phyloP scores from a whole-genome alignment of 2,329 filamentous ascomycete species.

The Myriosclerotinia duriaeana region DNA sequence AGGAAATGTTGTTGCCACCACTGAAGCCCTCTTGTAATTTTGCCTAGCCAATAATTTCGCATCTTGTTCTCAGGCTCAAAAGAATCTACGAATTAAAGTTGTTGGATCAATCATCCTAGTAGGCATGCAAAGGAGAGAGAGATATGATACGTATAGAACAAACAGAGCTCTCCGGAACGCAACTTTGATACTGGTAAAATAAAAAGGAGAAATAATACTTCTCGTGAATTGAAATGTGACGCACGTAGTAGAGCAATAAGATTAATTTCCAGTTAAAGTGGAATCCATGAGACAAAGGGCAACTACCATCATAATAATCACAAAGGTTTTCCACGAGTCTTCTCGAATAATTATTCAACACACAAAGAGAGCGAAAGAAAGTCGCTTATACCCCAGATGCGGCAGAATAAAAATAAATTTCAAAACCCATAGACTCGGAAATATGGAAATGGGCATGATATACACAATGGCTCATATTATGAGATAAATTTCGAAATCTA shows the following conservation, averaged over 20 bases:
- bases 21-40: background rate
- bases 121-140: background rate
- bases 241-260: background rate
- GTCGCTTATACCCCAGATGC: constrained; percentile 4
- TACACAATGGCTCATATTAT: background rate
- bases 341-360: background rate
- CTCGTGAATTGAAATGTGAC: background rate
- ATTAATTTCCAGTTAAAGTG: background rate
- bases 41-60: background rate
- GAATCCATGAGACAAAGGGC: background rate
- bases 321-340: constrained; percentile 11
- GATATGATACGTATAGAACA: background rate
- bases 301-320: background rate
- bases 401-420: background rate
- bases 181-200: background rate
- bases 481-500: background rate
- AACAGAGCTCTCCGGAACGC: background rate
- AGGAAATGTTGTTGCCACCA: background rate
- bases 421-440: background rate
- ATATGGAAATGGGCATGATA: background rate
- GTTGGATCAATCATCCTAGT: background rate
- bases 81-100: background rate
- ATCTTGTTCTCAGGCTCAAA: background rate
- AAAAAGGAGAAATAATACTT: background rate
- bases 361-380: constrained; percentile 13